Conservation (phyloP, 75 land plant genomes). For the Cryptomeria japonica region DNA sequence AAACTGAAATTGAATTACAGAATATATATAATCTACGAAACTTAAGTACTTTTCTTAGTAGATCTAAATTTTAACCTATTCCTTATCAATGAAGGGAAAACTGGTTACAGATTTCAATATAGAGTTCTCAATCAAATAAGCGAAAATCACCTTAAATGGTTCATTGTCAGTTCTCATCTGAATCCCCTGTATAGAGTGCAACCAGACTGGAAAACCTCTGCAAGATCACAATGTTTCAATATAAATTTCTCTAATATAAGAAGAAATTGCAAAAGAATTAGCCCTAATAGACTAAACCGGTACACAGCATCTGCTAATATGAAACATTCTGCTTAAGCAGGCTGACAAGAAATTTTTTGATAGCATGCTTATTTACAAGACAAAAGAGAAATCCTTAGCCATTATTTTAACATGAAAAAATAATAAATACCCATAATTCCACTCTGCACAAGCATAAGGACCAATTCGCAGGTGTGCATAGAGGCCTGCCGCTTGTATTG, state of each 20-base stretch:
- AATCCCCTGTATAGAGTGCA: constrained; percentile 73
- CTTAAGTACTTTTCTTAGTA: not conserved
- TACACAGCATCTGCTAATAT: not conserved
- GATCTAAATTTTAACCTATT: not conserved
- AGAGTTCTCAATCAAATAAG: not conserved
- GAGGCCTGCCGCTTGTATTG: constrained; percentile 71
- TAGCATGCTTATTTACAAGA: not conserved
- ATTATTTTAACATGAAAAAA: not conserved
- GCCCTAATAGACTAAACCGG: not conserved
- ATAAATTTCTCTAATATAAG: not conserved
- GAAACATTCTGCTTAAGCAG: not conserved
- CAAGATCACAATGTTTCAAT: constrained; percentile 6
- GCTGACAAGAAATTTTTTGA: not conserved
- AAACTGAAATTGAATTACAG: too few species aligned
- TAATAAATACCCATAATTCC: constrained; percentile 78
- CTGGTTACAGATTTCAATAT: not conserved
- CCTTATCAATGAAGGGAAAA: not conserved
- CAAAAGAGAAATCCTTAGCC: not conserved
- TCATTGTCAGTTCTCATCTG: constrained; percentile 72
- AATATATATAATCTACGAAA: not conserved
- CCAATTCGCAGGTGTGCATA: constrained; percentile 87
- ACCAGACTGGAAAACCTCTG: constrained; percentile 96
- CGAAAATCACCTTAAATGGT: constrained; percentile 63
- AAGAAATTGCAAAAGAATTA: not conserved
- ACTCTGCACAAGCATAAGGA: constrained; percentile 93